Evolutionary conservation across 2,329 filamentous ascomycete genomes (phyloP).

Genomic region (Calonectria hawksworthii): DNA sequence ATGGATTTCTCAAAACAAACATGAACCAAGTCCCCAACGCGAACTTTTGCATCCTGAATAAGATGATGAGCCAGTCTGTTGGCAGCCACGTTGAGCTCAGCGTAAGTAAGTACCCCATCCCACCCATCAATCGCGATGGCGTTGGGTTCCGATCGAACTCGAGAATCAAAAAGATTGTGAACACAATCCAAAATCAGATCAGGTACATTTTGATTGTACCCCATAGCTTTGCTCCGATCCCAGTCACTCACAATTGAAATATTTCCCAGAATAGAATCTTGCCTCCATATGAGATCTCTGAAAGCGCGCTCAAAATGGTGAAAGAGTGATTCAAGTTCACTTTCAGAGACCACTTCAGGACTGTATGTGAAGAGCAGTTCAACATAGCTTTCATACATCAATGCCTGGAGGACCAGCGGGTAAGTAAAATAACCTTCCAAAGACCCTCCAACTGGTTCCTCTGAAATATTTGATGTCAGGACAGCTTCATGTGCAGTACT

Average conservation of each 20-base stretch:
- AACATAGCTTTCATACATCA: not conserved
- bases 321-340: not conserved
- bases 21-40: constrained; percentile 13
- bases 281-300: not conserved
- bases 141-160: constrained; percentile 23
- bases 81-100: constrained; percentile 17
- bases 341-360: not conserved
- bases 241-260: constrained; percentile 1
- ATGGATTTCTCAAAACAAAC: constrained; percentile 32
- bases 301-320: not conserved
- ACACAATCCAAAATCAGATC: constrained; percentile 15
- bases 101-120: constrained; percentile 45
- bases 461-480: not conserved
- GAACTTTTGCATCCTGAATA: constrained; percentile 11
- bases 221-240: not conserved
- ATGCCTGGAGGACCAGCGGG: not conserved
- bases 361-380: not conserved
- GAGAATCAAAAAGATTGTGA: constrained; percentile 36
- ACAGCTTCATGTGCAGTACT: not conserved
- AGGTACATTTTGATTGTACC: not conserved
- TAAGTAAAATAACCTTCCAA: constrained; percentile 9
- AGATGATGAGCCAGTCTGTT: constrained; percentile 19
- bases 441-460: not conserved
- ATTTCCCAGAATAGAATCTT: not conserved
- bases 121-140: constrained; percentile 33